These are phyloP conservation scores for Dactylellina cionopaga DNA, from an alignment of 2,329 filamentous ascomycete genomes.

Conservation along the genomic window DNA sequence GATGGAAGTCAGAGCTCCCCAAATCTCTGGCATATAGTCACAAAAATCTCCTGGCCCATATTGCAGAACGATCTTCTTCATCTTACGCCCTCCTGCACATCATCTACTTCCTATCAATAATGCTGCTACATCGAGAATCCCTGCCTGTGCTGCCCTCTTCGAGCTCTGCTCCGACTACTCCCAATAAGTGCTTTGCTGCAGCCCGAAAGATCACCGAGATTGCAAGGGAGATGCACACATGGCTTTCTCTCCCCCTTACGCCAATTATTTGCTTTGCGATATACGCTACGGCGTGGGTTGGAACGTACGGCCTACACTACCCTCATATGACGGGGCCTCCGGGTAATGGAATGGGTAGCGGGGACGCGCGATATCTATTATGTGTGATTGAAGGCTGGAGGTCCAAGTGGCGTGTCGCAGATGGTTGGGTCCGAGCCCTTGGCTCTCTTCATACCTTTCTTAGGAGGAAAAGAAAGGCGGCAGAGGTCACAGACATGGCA, in stretches of 20 bases:
- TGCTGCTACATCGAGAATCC: slow-evolving; percentile 73
- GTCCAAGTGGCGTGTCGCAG: slow-evolving; percentile 55
- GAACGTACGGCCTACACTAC: slow-evolving; percentile 74
- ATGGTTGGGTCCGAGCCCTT: slow-evolving; percentile 54
- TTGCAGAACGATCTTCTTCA: slow-evolving; percentile 71
- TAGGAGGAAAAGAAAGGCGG: slow-evolving; percentile 43
- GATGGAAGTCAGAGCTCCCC: slow-evolving; percentile 68
- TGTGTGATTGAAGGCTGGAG: slow-evolving; percentile 54
- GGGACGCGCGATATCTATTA: slow-evolving; percentile 53
- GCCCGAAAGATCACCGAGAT: slow-evolving; percentile 73
- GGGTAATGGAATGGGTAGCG: slow-evolving; percentile 54
- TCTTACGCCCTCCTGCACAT: slow-evolving; percentile 75
- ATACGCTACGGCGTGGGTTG: slow-evolving; percentile 73
- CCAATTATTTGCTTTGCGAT: slow-evolving; percentile 74
- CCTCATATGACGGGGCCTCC: slow-evolving; percentile 69
- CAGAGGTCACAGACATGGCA: slow-evolving; percentile 40
- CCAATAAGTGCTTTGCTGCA: slow-evolving; percentile 70
- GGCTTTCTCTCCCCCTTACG: slow-evolving; percentile 72
- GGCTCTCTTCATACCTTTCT: slow-evolving; percentile 52
- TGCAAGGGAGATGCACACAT: slow-evolving; percentile 70
- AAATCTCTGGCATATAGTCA: slow-evolving; percentile 69
- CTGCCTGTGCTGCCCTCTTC: slow-evolving; percentile 51
- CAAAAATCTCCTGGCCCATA: slow-evolving; percentile 72
- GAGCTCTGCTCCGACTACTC: slow-evolving; percentile 64
- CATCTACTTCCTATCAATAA: slow-evolving; percentile 72